Conservation (phyloP, 768 basidiomycete species). For the Kwoniella pini region DNA sequence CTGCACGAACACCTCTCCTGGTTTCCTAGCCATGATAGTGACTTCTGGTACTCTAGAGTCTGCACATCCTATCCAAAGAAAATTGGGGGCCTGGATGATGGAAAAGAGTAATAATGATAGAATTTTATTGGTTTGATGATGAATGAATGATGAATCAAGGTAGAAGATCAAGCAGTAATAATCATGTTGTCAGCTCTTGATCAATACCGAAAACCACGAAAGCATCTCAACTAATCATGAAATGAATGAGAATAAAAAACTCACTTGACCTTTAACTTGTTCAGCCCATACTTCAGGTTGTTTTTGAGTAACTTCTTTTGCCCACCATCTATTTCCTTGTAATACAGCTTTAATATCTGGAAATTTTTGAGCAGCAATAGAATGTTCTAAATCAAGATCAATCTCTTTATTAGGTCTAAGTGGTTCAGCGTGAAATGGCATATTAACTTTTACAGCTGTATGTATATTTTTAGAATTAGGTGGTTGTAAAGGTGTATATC, state of each 20-base stretch:
- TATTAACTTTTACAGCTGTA: slow-evolving; percentile 14
- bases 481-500: slow-evolving; percentile 7
- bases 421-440: slow-evolving; percentile 27
- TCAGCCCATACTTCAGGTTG: slow-evolving; percentile 68
- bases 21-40: slow-evolving; percentile 59
- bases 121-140: neutral
- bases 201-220: neutral
- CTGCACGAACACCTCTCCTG: slow-evolving; percentile 71
- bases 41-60: slow-evolving; percentile 84
- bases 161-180: too few relatives aligned
- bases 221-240: too few relatives aligned
- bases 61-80: slow-evolving; percentile 58
- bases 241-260: slow-evolving; percentile 3
- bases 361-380: slow-evolving; percentile 32
- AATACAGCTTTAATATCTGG: slow-evolving; percentile 56
- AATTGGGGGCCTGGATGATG: slow-evolving; percentile 39
- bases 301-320: slow-evolving; percentile 60
- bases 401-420: slow-evolving; percentile 16
- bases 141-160: too few relatives aligned
- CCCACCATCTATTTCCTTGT: slow-evolving; percentile 69
- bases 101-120: neutral
- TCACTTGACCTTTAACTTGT: slow-evolving; percentile 65
- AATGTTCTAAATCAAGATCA: slow-evolving; percentile 21
- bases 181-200: slow-evolving; percentile 23
- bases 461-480: neutral